These are phyloP conservation scores for Acanthamoeba lugdunensis DNA, from an alignment of 208 protist genomes.

Conservation along the genomic window DNA sequence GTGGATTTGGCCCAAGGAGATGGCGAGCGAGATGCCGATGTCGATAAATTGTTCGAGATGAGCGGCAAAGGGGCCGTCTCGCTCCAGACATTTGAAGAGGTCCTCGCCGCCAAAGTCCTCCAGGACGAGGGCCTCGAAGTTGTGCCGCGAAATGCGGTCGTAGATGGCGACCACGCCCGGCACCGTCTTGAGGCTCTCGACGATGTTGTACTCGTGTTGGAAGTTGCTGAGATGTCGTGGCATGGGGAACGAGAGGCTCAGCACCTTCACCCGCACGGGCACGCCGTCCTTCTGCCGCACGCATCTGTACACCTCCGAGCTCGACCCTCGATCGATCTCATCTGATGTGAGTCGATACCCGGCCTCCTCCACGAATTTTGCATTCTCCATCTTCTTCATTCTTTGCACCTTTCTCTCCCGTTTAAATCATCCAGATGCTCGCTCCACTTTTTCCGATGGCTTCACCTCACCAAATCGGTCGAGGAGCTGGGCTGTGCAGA, in stretches of 20 bases:
- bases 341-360: background rate
- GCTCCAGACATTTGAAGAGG: conserved; percentile 8
- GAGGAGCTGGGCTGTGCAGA: too few relatives aligned
- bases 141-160: conserved; percentile 4
- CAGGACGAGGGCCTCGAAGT: conserved; percentile 40
- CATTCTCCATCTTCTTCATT: conserved; percentile 51
- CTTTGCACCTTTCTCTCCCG: background rate
- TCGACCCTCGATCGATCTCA: conserved; percentile 13
- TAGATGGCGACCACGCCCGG: conserved; percentile 17
- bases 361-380: conserved; percentile 1
- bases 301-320: conserved; percentile 25
- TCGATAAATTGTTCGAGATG: conserved; percentile 22
- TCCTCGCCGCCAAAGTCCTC: conserved; percentile 56
- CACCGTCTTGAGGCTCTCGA: conserved; percentile 15
- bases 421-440: background rate
- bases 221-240: conserved; percentile 66
- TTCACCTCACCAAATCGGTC: background rate
- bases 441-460: background rate
- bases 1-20: conserved; percentile 28
- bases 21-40: background rate
- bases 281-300: background rate
- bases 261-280: conserved; percentile 28
- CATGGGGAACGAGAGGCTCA: conserved; percentile 60
- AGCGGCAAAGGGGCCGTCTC: background rate
- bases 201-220: conserved; percentile 63